Base-by-base conservation (phyloP, 495 filamentous ascomycete genomes). In the Coniosporium apollinis region DNA sequence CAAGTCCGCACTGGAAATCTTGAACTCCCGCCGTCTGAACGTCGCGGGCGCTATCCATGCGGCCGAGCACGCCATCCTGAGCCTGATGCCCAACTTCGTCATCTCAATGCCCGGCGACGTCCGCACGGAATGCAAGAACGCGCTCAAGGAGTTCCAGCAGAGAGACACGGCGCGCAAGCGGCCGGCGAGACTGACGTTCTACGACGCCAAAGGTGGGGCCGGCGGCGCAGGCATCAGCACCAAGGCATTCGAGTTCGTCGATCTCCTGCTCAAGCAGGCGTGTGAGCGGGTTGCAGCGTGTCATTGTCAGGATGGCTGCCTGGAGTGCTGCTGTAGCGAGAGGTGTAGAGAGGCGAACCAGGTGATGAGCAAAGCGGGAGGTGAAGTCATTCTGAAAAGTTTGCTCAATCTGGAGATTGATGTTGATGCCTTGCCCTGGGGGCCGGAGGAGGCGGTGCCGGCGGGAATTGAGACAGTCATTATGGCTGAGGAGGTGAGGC, bases 211-310 rank as follows among this genome's bases (percentile, higher is more conserved):
- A 54, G 89, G 85, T 14, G 89, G 87, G 0, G 66, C 76, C 0
- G 73, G 70, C 31, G 85, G 84, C 0, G 77, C 74, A 1, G 91
- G 89, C 3, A 86, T 94, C 41, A 79, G 76, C 32, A 77, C 70
- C 19, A 94, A 93, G 52, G 87, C 85, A 1, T 94, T 94, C 47
- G 84, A 94, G 50, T 91, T 91, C 48, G 62, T 92, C 15, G 82
- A 92, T 44, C 44, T 79, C 25, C 55, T 94, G 25, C 65, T 96
- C 7, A 57, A 61, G 21, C 78, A 83, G 41, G 87, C 87, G 4
- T 65, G 87, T n/a, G 65, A 74, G 37, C 66, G 87, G 16, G 74
- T 96, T 4, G 71, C 74, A 52, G 63, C 59, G 11, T 97, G 89
- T 49, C 54, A 67, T 30, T 79, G 74, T 50, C 48, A 66, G 9